Evolutionary conservation across 495 filamentous ascomycete genomes (phyloP), one percentile per base, ranked within the genome.

Genomic region (Oidiodendron maius): DNA sequence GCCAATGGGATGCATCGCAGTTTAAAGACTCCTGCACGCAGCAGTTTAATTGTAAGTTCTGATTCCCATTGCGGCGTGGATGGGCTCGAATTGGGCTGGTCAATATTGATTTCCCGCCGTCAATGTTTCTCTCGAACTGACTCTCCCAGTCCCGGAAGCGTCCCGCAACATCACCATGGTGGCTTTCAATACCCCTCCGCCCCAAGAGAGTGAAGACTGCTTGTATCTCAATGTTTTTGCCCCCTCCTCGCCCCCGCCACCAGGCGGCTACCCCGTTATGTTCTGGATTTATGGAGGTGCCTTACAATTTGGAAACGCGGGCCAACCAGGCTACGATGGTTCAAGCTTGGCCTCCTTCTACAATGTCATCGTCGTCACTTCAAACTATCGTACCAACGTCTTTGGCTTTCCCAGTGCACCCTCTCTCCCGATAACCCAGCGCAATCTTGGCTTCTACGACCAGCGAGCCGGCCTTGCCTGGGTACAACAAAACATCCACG

Each of bases 371-470:
- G 36, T 39, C 49, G 76, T 82, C 5, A 68, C 67, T 11, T 72
- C 80, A 53, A 80, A 81, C 52, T 82, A 82, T 45, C 71, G 80
- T 16, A 55, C 81, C 34, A 79, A 80, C 48, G 73, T 83, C 40
- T 80, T 82, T 53, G 73, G 77, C 16, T 82, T 80, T 44, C 77
- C 78, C 3, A 71, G 77, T 50, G 75, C 62, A 0, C 47, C 51
- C 1, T 67, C 61, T 2, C 46, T 68, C 4, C 9, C 36, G 36
- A 17, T 6, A 10, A 17, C 6, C 11, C 23, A 53, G 10, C 34
- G 44, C 49, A 82, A 81, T 51, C 64, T 80, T 6, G 83, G 81
- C 1, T 69, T 82, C 2, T 73, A 86, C 34, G 85, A 89, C 63
- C 84, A 87, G 61, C 25, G 72, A 74, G 9, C 73, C 74, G 68